These are phyloP conservation scores for Pinguiococcus pyrenoidosus DNA, from an alignment of 108 stramenopile genomes.

Conservation along the genomic window DNA sequence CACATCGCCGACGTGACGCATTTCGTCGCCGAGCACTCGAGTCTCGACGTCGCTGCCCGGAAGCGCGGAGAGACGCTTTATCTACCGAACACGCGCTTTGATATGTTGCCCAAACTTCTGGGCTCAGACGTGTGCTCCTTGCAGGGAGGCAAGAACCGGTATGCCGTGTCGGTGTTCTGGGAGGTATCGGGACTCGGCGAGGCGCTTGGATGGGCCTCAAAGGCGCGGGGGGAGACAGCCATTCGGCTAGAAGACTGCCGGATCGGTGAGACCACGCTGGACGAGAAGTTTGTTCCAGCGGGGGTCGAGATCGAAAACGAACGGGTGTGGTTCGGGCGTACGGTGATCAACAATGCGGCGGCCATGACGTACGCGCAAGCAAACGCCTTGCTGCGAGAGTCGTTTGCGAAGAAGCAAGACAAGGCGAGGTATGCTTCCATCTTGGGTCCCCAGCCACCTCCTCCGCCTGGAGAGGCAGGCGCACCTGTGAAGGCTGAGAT, in stretches of 20 bases:
- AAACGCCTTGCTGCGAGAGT: slow-evolving; percentile 5
- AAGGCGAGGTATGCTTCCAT: background rate
- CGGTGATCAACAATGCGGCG: slow-evolving; percentile 18
- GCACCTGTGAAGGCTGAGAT: slow-evolving; percentile 2
- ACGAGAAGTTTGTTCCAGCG: background rate
- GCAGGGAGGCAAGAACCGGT: slow-evolving; percentile 18
- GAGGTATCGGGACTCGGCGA: slow-evolving; percentile 4
- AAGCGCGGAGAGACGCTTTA: slow-evolving; percentile 19
- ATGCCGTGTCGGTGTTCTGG: slow-evolving; percentile 24
- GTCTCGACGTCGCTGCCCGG: slow-evolving; percentile 23
- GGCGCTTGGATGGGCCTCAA: background rate
- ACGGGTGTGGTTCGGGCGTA: background rate
- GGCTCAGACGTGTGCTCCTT: slow-evolving; percentile 19
- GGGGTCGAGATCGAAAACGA: background rate
- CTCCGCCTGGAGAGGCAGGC: slow-evolving; percentile 20
- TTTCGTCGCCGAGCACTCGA: slow-evolving; percentile 8
- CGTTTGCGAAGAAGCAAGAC: background rate
- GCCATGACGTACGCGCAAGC: slow-evolving; percentile 33
- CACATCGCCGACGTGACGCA: slow-evolving; percentile 28
- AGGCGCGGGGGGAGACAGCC: background rate
- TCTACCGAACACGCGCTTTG: slow-evolving; percentile 21
- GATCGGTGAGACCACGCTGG: background rate
- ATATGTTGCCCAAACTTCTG: slow-evolving; percentile 26
- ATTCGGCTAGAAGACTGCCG: slow-evolving; percentile 1
- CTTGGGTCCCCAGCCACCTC: slow-evolving; percentile 4